Base-by-base conservation (phyloP, 352 stramenopile genomes). In the Phytophthora vignae region DNA sequence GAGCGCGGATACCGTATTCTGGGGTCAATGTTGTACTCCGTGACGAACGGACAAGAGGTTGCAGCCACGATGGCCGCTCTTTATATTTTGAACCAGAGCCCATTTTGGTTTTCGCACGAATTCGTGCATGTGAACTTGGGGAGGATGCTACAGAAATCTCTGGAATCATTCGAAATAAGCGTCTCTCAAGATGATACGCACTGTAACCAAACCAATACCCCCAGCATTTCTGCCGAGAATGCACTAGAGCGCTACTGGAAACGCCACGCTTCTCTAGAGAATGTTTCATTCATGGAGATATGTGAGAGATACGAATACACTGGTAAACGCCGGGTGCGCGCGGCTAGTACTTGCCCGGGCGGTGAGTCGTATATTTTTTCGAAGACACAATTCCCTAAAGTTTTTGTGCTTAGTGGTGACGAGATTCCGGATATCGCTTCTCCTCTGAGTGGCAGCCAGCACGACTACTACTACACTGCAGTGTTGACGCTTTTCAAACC, bases 21-120 rank as follows among this genome's bases (percentile, higher is more conserved):
- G 2, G 38, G 55, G 0, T 77, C 60, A 0, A 74, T 77, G 65
- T 8, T 77, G 1, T 77, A 71, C 19, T 46, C 29, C 0, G 31
- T 77, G 0, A 70, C 64, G 9, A 73, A 77, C 19, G 55, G 60
- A 0, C 55, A 71, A 55, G 70, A 71, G 31, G 42, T 68, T 3
- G 70, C 60, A 8, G 42, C 48, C 14, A 33, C 60, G 5, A 77
- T 77, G 70, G 55, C 70, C 5, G 60, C 54, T 2, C 27, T 76
- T 0, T 73, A 71, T 22, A 53, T 68, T 38, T n/a, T 74, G 2
- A 29, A 64, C 10, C 36, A 52, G n/a, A 64, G 12, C 15, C 60
- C 60, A 3, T 77, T 73, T 38, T 77, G 60, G 64, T 68, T 77
- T 48, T 77, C 64, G 7, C 64, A 70, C 14, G 50, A 77, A 0